phyloP scores from a whole-genome alignment of 371 early-diverging fungal genomes.

The Choanephora cucurbitarum region DNA sequence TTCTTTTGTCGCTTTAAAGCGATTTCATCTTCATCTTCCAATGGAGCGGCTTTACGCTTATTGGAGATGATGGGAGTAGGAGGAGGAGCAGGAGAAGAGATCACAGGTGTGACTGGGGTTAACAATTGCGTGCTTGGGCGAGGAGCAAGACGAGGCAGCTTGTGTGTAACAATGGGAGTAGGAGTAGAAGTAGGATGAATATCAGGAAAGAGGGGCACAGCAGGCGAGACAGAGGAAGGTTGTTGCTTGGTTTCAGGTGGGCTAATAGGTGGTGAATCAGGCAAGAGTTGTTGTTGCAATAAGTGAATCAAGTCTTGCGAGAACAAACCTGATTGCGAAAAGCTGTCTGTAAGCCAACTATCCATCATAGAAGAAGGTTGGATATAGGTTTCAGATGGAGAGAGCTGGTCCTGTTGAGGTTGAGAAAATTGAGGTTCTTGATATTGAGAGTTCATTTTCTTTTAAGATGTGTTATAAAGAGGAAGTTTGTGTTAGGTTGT shows the following conservation, averaged over 20 bases:
- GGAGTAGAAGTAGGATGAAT: constrained; percentile 2
- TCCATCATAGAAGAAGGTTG: constrained; percentile 15
- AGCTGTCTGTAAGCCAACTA: constrained; percentile 25
- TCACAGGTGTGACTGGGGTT: background rate
- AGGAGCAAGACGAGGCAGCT: constrained; percentile 15
- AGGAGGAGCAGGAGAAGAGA: background rate
- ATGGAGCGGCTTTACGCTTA: background rate
- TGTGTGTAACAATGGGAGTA: background rate
- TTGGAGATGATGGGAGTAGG: background rate
- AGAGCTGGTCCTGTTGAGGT: constrained; percentile 6
- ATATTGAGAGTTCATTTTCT: constrained; percentile 1
- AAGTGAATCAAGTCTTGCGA: background rate
- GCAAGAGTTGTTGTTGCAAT: background rate
- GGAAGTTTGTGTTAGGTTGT: constrained; percentile 2
- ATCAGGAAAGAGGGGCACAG: constrained; percentile 20
- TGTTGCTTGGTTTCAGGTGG: constrained; percentile 3
- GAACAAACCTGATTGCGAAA: constrained; percentile 22
- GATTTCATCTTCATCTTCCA: constrained; percentile 57
- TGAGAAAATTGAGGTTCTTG: constrained; percentile 13
- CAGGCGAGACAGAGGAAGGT: constrained; percentile 10
- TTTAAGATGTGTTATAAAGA: constrained; percentile 8
- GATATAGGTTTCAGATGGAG: constrained; percentile 1
- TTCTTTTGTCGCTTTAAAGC: constrained; percentile 83
- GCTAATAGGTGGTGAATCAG: constrained; percentile 14
- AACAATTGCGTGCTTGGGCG: background rate